A percentile compares a stretch with the other conserved stretches of the same genome.
phyloP scores from a whole-genome alignment of 1,284 basidiomycete species.

The Tylopilus sp. region DNA sequence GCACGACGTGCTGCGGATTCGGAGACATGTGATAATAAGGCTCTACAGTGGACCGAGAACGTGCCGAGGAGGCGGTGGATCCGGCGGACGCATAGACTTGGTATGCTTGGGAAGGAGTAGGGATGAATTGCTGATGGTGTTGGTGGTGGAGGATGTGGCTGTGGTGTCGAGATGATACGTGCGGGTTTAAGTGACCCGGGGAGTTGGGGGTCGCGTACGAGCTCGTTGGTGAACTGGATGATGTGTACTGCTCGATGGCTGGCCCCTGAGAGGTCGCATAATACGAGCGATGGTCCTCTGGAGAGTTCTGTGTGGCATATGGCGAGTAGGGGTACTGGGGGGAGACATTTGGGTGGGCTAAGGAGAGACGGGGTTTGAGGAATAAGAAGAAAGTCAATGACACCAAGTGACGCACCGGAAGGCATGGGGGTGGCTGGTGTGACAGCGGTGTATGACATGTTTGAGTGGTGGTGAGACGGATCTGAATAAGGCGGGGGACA shows the following conservation, averaged over 20 bases:
- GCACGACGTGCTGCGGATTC: slow-evolving; percentile 35
- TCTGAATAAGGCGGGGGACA: slow-evolving; percentile 24
- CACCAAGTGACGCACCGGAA: slow-evolving; percentile 19
- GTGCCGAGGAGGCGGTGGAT: slow-evolving; percentile 25
- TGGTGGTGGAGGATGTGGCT: slow-evolving; percentile 19
- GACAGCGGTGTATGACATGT: slow-evolving; percentile 29
- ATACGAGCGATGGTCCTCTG: slow-evolving; percentile 28
- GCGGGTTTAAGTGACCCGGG: slow-evolving; percentile 32
- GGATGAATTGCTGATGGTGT: slow-evolving; percentile 45
- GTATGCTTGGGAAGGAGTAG: slow-evolving; percentile 51
- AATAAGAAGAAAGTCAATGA: slow-evolving; percentile 7
- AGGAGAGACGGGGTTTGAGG: slow-evolving; percentile 5
- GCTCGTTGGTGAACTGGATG: slow-evolving; percentile 20
- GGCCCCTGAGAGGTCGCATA: slow-evolving; percentile 21
- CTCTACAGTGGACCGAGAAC: slow-evolving; percentile 28
- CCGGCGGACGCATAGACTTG: slow-evolving; percentile 39
- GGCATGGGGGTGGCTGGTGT: slow-evolving; percentile 18
- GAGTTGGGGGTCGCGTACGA: slow-evolving; percentile 25
- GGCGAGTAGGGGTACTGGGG: slow-evolving; percentile 21
- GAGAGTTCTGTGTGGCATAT: slow-evolving; percentile 22
- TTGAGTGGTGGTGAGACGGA: slow-evolving; percentile 24
- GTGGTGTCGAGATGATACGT: slow-evolving; percentile 31
- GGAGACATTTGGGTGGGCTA: slow-evolving; percentile 23
- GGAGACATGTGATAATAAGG: slow-evolving; percentile 39
- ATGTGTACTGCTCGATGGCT: slow-evolving; percentile 21